Conservation (phyloP, 148 eudicot genomes). For the Nepenthes gracilis region DNA sequence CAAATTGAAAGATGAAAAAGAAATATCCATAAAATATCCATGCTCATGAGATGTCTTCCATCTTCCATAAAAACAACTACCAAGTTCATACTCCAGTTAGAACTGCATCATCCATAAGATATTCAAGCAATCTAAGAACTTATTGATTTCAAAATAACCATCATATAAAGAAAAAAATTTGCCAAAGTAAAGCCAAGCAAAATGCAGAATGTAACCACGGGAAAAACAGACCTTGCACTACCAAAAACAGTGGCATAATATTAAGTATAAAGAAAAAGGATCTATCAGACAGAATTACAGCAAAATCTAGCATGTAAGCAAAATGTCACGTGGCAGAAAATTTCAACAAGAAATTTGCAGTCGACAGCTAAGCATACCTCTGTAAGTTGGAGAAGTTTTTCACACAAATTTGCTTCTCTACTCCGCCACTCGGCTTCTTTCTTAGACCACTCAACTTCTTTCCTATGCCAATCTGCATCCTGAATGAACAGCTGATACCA, state of each 20-base stretch:
- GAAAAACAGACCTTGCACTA: too few species aligned
- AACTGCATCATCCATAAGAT: neutral
- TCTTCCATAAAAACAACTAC: too few species aligned
- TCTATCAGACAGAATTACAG: too few species aligned
- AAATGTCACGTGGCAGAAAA: neutral
- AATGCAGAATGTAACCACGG: too few species aligned
- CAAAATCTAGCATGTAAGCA: neutral
- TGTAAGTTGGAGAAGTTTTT: constrained; percentile 33
- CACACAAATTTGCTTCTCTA: constrained; percentile 44
- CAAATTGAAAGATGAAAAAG: too few species aligned
- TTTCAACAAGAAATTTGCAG: too few species aligned
- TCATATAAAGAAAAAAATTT: too few species aligned
- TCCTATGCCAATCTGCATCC: constrained; percentile 45
- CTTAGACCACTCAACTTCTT: constrained; percentile 35
- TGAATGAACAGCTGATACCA: constrained; percentile 14
- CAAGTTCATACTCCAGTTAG: too few species aligned
- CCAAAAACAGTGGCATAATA: too few species aligned
- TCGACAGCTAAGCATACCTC: constrained; percentile 19
- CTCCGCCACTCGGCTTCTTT: constrained; percentile 31
- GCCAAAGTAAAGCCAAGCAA: too few species aligned
- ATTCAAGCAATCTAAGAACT: neutral
- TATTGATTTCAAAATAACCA: neutral
- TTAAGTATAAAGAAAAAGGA: neutral
- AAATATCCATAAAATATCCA: too few species aligned
- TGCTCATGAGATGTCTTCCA: too few species aligned